Conservation (phyloP, 345 rosid genomes). For the Physaria fendleri region DNA sequence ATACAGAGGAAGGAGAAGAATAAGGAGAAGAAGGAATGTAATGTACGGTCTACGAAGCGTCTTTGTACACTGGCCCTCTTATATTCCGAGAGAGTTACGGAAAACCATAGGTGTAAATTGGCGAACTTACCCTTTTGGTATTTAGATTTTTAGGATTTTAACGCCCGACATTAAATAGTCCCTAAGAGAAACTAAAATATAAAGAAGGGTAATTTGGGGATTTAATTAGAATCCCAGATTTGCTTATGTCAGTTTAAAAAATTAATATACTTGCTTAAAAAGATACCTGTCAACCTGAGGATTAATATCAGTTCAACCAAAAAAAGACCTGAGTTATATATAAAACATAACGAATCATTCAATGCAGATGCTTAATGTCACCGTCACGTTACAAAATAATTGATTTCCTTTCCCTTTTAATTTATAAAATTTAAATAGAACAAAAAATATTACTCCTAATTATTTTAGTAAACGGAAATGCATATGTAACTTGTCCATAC, state of each 20-base stretch:
- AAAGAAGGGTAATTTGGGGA: not conserved
- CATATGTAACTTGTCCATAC: no score
- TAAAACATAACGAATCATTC: constrained; percentile 6
- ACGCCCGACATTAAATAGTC: no score
- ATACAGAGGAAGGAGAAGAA: not conserved
- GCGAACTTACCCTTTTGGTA: constrained; percentile 1
- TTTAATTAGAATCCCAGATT: not conserved
- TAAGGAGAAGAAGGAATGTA: constrained; percentile 6
- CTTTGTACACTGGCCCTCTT: constrained; percentile 14
- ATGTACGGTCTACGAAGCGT: constrained; percentile 25
- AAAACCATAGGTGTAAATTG: constrained; percentile 10
- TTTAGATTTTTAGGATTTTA: constrained; percentile 11
- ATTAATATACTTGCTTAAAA: not conserved
- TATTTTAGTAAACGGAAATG: no score
- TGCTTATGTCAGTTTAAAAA: not conserved
- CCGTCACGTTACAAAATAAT: not conserved
- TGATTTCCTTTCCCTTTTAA: not conserved
- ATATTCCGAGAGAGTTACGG: constrained; percentile 29
- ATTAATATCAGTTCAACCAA: not conserved
- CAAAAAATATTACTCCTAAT: no score
- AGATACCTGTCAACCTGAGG: constrained; percentile 3
- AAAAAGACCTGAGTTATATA: not conserved
- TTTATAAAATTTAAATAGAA: not conserved
- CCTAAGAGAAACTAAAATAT: not conserved
- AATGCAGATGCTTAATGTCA: constrained; percentile 2